Evolutionary conservation across 2,329 filamentous ascomycete species (phyloP).

Genomic region (Raffaelea arxii): DNA sequence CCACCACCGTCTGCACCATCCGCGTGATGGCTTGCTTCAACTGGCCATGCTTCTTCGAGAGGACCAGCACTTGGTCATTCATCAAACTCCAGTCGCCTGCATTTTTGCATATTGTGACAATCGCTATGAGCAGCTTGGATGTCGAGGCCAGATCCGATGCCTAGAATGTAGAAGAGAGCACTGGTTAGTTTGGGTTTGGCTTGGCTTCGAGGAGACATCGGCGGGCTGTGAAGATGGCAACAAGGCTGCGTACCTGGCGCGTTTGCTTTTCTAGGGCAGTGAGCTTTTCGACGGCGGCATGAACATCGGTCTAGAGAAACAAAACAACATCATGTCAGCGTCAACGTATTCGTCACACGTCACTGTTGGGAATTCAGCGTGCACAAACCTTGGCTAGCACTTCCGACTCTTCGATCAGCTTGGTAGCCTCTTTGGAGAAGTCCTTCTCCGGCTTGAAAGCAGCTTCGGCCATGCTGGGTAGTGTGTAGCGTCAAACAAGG

Average conservation of each 20-base stretch:
- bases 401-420: slow-evolving; percentile 83
- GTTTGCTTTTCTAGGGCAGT: slow-evolving; percentile 89
- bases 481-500: not conserved
- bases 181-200: not conserved
- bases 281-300: slow-evolving; percentile 89
- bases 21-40: slow-evolving; percentile 98
- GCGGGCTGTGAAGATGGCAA: not conserved
- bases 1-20: slow-evolving; percentile 97
- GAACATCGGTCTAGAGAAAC: slow-evolving; percentile 57
- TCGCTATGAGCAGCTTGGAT: slow-evolving; percentile 74
- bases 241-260: slow-evolving; percentile 59
- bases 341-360: not conserved
- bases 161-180: too few relatives aligned
- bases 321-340: not conserved
- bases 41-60: slow-evolving; percentile 99
- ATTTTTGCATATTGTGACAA: slow-evolving; percentile 92
- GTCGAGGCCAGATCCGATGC: slow-evolving; percentile 94
- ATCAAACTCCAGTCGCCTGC: slow-evolving; percentile 86
- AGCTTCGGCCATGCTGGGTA: slow-evolving; percentile 65
- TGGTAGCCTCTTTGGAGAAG: slow-evolving; percentile 93
- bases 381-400: slow-evolving; percentile 68
- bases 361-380: not conserved
- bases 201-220: slow-evolving; percentile 6
- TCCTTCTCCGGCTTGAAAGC: slow-evolving; percentile 94
- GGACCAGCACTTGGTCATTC: slow-evolving; percentile 89